Base-by-base conservation (phyloP, 2,329 filamentous ascomycete species). In the Mycosphaerelloides madeirae region DNA sequence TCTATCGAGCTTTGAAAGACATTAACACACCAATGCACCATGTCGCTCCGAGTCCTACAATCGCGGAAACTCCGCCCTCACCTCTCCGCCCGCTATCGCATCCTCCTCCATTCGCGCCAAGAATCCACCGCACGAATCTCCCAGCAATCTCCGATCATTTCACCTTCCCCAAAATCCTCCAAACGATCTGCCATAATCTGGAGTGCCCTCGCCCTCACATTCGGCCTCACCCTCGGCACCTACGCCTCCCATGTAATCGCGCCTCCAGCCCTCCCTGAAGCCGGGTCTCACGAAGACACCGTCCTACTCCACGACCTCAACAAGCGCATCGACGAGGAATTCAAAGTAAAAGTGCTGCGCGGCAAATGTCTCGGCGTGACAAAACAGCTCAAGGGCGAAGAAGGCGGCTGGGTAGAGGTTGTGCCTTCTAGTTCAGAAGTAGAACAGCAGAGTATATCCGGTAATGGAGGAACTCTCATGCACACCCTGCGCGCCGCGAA, bases 341-440 rank as follows among this genome's bases (percentile, higher is more conserved):
- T 75, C 38, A 58, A 78, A 49, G 73, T 79, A 6, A 67, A 68
- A 42, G 60, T 67, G 13, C 65, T 79, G 2, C 62, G 66, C 15
- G 57, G 65, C 7, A 75, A 78, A 40, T 67, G 63, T 43, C 43
- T 65, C 13, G 60, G 59, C n/a, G 62, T 63, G 4, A 51, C 60
- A 3, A 62, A 57, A 38, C 53, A 59, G 36, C 49, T 64, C 29
- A 56, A 58, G 29, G 61, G 61, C 0, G 47, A 53, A 43, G 48
- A 60, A 40, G 58, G 53, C 2, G 61, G 61, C 12, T 64, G 61
- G 61, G 59, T 63, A 11, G 61, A 64, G 39, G 45, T 64, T 15
- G 33, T 63, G 6, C 49, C 56, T 3, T 36, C 47, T 18, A 31
- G 38, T 7, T 48, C 46, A 3, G 32, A 18, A 1, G 46, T 46